Evolutionary conservation across 345 rosid species (phyloP).

Genomic region (Salix exigua): DNA sequence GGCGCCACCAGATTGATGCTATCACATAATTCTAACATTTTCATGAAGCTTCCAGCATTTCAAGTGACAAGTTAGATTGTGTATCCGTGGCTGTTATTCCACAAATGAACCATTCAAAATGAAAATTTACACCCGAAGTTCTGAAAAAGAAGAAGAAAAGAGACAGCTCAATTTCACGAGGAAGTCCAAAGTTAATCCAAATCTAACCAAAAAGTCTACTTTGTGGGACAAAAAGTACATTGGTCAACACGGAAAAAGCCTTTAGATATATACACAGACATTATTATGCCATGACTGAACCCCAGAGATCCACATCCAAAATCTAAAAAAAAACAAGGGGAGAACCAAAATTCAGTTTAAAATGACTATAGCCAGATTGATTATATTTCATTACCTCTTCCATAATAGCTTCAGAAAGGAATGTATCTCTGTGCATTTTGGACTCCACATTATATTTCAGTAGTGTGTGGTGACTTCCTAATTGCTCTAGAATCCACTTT

Average conservation of each 20-base stretch:
- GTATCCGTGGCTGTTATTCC: neutral
- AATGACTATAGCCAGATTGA: neutral
- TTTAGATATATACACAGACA: neutral
- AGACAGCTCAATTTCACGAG: neutral
- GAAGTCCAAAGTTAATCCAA: neutral
- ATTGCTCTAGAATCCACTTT: constrained; percentile 88
- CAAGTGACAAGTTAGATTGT: neutral
- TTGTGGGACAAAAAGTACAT: neutral
- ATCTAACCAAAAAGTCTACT: neutral
- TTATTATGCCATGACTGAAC: neutral
- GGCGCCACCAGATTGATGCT: neutral
- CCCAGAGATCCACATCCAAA: neutral
- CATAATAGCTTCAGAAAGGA: constrained; percentile 96
- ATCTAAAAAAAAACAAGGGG: neutral
- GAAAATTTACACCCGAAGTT: neutral
- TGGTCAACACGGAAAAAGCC: neutral
- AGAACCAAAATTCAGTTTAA: neutral
- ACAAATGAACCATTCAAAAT: neutral
- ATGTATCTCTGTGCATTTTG: constrained; percentile 76
- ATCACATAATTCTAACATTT: neutral
- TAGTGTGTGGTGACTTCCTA: constrained; percentile 84
- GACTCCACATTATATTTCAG: constrained; percentile 87
- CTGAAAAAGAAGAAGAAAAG: neutral
- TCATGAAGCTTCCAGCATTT: neutral
- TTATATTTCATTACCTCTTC: constrained; percentile 65